Percentiles rank a stretch among this genome's conserved stretches.
phyloP scores from a whole-genome alignment of 148 eudicot genomes.

The Vaccinium myrtillus region DNA sequence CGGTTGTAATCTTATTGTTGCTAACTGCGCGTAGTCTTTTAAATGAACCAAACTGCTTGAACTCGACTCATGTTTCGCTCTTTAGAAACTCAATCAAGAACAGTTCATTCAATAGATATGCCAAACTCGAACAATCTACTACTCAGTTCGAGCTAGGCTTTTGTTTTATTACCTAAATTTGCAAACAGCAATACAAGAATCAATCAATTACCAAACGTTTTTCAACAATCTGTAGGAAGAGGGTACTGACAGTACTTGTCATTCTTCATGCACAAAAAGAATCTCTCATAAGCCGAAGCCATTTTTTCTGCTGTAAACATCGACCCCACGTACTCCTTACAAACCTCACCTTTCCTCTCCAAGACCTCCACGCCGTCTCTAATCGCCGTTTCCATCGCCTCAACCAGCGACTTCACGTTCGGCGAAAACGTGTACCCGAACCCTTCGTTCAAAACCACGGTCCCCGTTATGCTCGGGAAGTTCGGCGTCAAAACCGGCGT shows the following conservation, averaged over 20 bases:
- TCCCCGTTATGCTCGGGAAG: constrained; percentile 37
- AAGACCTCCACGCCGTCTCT: constrained; percentile 26
- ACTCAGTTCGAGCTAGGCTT: too few relatives aligned
- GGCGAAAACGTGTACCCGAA: constrained; percentile 42
- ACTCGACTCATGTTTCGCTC: not conserved
- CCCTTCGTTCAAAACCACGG: constrained; percentile 31
- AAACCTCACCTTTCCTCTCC: constrained; percentile 22
- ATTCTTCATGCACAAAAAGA: constrained; percentile 31
- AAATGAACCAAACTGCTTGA: not conserved
- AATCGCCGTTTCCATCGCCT: constrained; percentile 26
- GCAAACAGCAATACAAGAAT: not conserved
- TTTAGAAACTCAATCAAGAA: not conserved
- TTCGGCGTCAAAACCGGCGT: constrained; percentile 36
- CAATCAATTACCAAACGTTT: not conserved
- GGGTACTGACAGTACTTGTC: constrained; percentile 24
- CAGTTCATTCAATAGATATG: too few relatives aligned
- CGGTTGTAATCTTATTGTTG: not conserved
- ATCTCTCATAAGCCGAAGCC: constrained; percentile 44
- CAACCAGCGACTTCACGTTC: constrained; percentile 23
- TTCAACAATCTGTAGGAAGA: constrained; percentile 29
- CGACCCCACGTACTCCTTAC: constrained; percentile 21
- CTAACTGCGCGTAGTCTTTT: not conserved
- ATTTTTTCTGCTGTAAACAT: constrained; percentile 41
- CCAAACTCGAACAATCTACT: too few relatives aligned
- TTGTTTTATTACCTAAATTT: too few relatives aligned